Percentiles rank a stretch among this genome's conserved stretches.
phyloP scores from a whole-genome alignment of 306 rosid genomes.

The Pueraria montana region DNA sequence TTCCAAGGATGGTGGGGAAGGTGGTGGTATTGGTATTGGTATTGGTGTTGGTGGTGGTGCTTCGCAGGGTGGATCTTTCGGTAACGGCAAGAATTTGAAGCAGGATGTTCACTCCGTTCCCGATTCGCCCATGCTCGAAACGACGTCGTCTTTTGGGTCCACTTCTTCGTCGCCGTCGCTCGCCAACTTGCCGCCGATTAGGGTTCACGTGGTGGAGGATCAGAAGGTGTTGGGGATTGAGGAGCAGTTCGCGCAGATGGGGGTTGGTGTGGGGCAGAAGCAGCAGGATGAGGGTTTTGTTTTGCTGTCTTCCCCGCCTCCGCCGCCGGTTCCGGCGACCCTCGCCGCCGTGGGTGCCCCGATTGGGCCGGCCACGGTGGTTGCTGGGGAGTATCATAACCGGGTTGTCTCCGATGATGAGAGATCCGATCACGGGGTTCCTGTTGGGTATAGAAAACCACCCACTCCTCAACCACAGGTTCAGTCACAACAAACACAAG shows the following conservation, averaged over 20 bases:
- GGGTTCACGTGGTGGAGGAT: conserved; percentile 87
- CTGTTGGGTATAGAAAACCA: conserved; percentile 64
- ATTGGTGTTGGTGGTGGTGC: conserved; percentile 44
- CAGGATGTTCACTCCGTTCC: conserved; percentile 94
- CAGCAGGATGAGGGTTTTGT: conserved; percentile 67
- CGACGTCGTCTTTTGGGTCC: conserved; percentile 89
- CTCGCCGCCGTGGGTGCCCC: conserved; percentile 57
- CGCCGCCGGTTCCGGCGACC: conserved; percentile 60
- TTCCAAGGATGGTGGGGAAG: conserved; percentile 56
- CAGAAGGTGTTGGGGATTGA: conserved; percentile 86
- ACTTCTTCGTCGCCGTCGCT: conserved; percentile 91
- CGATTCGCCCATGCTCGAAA: conserved; percentile 95
- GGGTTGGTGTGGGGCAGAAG: conserved; percentile 61
- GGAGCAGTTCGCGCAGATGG: conserved; percentile 91
- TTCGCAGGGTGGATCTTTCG: conserved; percentile 68
- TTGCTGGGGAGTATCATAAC: conserved; percentile 62
- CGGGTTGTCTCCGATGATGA: conserved; percentile 85
- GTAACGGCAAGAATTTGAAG: conserved; percentile 67
- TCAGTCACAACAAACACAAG: conserved; percentile 11
- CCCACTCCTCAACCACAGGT: conserved; percentile 64
- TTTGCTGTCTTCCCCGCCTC: conserved; percentile 74
- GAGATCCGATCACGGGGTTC: conserved; percentile 88
- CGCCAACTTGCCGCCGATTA: conserved; percentile 90
- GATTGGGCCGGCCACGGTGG: conserved; percentile 47
- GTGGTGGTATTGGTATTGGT: neutral